phyloP scores from a whole-genome alignment of 805 yeast species.

The Sungouiella blattae region DNA sequence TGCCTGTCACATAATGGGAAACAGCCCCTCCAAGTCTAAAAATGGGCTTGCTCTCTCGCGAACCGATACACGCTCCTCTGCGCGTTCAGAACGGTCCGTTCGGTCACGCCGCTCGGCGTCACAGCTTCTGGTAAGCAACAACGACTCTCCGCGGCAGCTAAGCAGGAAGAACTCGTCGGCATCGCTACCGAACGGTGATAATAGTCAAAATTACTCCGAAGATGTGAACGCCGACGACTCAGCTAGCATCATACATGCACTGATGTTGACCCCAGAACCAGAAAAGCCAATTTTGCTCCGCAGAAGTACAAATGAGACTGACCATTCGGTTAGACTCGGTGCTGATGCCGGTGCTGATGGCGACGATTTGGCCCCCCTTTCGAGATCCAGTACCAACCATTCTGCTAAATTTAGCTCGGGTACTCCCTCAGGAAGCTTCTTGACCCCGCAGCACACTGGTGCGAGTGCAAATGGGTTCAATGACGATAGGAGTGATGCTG shows the following conservation, averaged over 20 bases:
- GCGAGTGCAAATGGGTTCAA: conserved; percentile 1
- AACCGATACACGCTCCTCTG: conserved; percentile 52
- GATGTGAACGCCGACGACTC: conserved; percentile 5
- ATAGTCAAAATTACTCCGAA: too few relatives aligned
- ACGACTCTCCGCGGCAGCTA: conserved; percentile 26
- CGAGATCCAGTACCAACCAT: conserved; percentile 18
- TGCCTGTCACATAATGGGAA: conserved; percentile 57
- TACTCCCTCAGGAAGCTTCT: conserved; percentile 4
- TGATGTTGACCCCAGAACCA: conserved; percentile 62
- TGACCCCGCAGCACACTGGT: conserved; percentile 18
- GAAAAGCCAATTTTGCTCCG: conserved; percentile 68
- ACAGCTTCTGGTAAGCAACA: conserved; percentile 17
- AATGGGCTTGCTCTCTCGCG: conserved; percentile 47
- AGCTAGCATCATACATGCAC: conserved; percentile 58
- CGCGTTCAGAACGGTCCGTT: conserved; percentile 45
- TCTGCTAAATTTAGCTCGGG: conserved; percentile 10
- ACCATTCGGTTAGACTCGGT: conserved; percentile 8
- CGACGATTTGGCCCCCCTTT: conserved; percentile 19
- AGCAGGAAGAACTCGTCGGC: conserved; percentile 29
- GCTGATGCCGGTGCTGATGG: conserved; percentile 7
- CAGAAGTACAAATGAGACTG: conserved; percentile 42
- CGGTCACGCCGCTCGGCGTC: conserved; percentile 32
- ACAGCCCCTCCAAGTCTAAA: conserved; percentile 45
- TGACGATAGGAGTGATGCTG: conserved; percentile 17
- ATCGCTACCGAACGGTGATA: conserved; percentile 17